Conservation (phyloP, 2,329 filamentous ascomycete genomes). For the Colletotrichum paranaense region DNA sequence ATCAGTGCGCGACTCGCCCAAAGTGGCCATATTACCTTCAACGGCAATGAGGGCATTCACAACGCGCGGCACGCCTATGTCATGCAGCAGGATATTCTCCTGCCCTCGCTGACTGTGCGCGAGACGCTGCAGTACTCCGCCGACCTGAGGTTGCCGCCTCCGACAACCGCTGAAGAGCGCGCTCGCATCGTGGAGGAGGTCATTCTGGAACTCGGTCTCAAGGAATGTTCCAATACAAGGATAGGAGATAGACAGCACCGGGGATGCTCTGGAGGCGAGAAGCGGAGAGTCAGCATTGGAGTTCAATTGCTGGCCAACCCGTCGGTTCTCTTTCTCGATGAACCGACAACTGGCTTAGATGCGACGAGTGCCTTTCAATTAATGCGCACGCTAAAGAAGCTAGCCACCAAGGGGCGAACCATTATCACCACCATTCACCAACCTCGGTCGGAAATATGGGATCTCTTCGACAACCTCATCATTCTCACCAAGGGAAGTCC, state of each 20-base stretch:
- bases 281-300: constrained; percentile 80
- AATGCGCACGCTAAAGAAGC: constrained; percentile 74
- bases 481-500: constrained; percentile 75
- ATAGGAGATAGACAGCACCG: constrained; percentile 79
- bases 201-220: constrained; percentile 79
- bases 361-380: constrained; percentile 82
- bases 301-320: constrained; percentile 85
- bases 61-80: constrained; percentile 75
- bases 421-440: constrained; percentile 82
- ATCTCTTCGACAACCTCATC: constrained; percentile 78
- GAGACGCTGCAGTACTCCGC: constrained; percentile 82
- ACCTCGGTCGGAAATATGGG: constrained; percentile 83
- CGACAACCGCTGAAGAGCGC: constrained; percentile 69
- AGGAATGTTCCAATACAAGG: constrained; percentile 80
- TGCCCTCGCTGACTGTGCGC: constrained; percentile 79
- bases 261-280: constrained; percentile 84
- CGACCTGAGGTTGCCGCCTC: constrained; percentile 74
- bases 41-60: constrained; percentile 64
- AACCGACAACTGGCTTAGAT: constrained; percentile 82
- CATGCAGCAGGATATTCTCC: constrained; percentile 80
- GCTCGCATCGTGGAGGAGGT: constrained; percentile 78
- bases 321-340: constrained; percentile 81
- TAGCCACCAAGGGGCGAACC: constrained; percentile 76
- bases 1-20: constrained; percentile 63
- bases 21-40: constrained; percentile 70